Base-by-base conservation (phyloP, 2,329 filamentous ascomycete species). In the Pezicula rhizophila region DNA sequence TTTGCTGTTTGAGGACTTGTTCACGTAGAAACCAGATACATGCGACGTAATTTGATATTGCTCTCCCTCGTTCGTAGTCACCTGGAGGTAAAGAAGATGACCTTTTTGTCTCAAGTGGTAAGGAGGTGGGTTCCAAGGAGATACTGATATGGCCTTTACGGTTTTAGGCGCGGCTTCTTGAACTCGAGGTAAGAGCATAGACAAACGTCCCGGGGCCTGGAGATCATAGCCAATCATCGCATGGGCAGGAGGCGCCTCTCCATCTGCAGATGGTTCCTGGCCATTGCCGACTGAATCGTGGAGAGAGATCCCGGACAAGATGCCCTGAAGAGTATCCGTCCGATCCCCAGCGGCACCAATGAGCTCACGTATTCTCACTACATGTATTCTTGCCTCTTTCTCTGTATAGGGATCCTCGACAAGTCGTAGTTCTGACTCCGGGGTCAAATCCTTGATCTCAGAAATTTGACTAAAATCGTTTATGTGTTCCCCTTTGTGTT, bases 401-500 rank as follows among this genome's bases (percentile, higher is more conserved):
- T 99, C 93, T 39, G 89, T 99, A 69, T 99, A 99, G 41, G 95
- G 89, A 64, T 99, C 93, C 70, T 96, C 87, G 47, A 96, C 82
- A 59, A 99, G 73, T 47, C 78, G 79, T 50, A 96, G 78, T 62
- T 91, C 86, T 33, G 91, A 87, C 54, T 90, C 84, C 31, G 85
- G 70, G 46, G 81, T 80, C 48, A 99, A 79, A 49, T 81, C 89
- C 42, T 86, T 78, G 48, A 99, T 87, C 65, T 99, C 92, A 47
- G 89, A 90, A 53, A 99, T 79, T 66, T 95, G 86, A 51, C 95
- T 80, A 62, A 93, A 97, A 70, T 99, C 93, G 68, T 97, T 97
- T 77, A 99, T 85, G 57, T 87, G 86, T 69, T 87, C 76, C 58
- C 89, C 89, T 51, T 88, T 84, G 72, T 91, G 84, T 72, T 97